Percentiles rank a stretch among this genome's conserved stretches.
Evolutionary conservation across 345 rosid species (phyloP).

Genomic region (Camelina hispida): DNA sequence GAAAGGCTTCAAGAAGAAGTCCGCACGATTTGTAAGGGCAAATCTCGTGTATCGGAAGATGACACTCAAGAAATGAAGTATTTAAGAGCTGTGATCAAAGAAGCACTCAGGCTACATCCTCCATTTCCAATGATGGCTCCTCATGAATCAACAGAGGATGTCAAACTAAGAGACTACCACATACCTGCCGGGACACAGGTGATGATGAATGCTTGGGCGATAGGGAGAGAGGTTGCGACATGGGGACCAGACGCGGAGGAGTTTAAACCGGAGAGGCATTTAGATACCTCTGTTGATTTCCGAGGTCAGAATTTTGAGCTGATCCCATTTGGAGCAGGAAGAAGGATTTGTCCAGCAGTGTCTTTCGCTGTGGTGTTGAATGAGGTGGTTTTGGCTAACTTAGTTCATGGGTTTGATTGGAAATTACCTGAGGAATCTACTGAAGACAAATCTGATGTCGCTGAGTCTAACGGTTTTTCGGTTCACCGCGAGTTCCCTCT

Average conservation of each 20-base stretch:
- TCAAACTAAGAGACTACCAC: conserved; percentile 39
- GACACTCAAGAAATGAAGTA: conserved; percentile 42
- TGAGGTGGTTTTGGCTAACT: conserved; percentile 44
- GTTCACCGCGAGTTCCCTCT: conserved; percentile 30
- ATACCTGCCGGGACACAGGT: conserved; percentile 47
- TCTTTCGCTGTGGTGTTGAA: conserved; percentile 33
- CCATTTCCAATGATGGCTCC: conserved; percentile 50
- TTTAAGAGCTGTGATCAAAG: conserved; percentile 51
- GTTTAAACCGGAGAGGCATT: conserved; percentile 48
- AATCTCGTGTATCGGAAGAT: conserved; percentile 34
- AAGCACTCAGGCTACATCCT: conserved; percentile 50
- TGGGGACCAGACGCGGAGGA: conserved; percentile 48
- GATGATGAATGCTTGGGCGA: conserved; percentile 50
- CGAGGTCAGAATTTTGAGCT: conserved; percentile 44
- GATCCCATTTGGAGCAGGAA: conserved; percentile 47
- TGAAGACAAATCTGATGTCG: neutral
- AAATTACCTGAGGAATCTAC: neutral
- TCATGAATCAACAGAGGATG: conserved; percentile 39
- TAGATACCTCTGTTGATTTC: conserved; percentile 38
- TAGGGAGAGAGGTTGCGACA: conserved; percentile 39
- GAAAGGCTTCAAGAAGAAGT: conserved; percentile 46
- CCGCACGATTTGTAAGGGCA: conserved; percentile 21
- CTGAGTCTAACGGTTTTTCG: conserved; percentile 27
- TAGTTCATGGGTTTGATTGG: conserved; percentile 47
- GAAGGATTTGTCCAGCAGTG: conserved; percentile 45